Percentiles rank a stretch among this genome's conserved stretches.
Conservation (phyloP, 371 early-diverging fungal genomes). For the Sporodiniella umbellata region DNA sequence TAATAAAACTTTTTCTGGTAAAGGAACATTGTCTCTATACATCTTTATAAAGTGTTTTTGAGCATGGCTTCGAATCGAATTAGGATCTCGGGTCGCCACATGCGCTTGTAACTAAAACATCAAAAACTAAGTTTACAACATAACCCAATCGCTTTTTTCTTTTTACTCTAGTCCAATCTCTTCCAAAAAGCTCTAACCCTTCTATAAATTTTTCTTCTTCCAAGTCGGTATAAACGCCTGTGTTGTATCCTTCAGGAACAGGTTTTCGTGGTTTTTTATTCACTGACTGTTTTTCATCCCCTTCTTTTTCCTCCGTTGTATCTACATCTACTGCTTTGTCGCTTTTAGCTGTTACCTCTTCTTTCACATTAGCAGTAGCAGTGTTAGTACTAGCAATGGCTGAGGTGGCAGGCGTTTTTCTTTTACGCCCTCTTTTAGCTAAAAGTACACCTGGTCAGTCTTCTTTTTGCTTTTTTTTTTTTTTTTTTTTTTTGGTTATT, state of each 20-base stretch:
- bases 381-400: too few species aligned
- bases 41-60: conserved; percentile 90
- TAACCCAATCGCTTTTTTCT: too few species aligned
- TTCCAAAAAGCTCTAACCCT: conserved; percentile 75
- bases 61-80: conserved; percentile 85
- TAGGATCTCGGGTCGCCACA: conserved; percentile 75
- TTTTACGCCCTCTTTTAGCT: conserved; percentile 11
- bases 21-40: conserved; percentile 73
- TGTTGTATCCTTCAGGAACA: conserved; percentile 52
- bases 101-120: conserved; percentile 60
- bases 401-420: conserved; percentile 5
- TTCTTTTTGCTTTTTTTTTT: background rate
- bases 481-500: background rate
- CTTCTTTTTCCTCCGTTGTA: background rate
- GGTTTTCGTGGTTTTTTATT: conserved; percentile 41
- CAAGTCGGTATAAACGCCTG: conserved; percentile 76
- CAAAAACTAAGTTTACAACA: background rate
- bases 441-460: background rate
- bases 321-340: background rate
- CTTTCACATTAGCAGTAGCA: background rate
- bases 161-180: conserved; percentile 78
- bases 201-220: conserved; percentile 75
- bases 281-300: background rate
- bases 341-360: conserved; percentile 1
- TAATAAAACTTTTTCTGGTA: conserved; percentile 76